phyloP scores from a whole-genome alignment of 2,329 filamentous ascomycete genomes.

The Colletotrichum neosansevieriae region DNA sequence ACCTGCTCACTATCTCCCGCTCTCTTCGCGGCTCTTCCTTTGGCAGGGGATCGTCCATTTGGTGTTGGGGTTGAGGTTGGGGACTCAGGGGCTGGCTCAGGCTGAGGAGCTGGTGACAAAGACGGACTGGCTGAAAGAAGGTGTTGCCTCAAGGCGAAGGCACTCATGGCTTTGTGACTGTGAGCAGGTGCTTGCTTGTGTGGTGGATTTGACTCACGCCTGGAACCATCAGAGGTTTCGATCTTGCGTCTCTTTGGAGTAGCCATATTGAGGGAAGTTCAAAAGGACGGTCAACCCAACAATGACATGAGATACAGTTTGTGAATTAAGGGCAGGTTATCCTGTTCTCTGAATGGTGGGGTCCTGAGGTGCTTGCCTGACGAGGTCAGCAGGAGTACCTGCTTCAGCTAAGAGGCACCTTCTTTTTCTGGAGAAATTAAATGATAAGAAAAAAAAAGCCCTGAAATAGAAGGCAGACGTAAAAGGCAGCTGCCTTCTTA shows the following conservation, averaged over 20 bases:
- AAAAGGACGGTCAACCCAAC: not conserved
- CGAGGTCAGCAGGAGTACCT: too few relatives aligned
- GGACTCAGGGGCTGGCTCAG: slow-evolving; percentile 1
- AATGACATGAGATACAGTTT: too few relatives aligned
- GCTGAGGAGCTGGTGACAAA: slow-evolving; percentile 29
- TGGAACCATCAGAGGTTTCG: slow-evolving; percentile 45
- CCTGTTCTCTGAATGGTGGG: too few relatives aligned
- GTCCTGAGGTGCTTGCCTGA: too few relatives aligned
- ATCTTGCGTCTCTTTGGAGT: slow-evolving; percentile 58
- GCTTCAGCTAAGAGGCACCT: too few relatives aligned
- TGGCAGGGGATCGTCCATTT: slow-evolving; percentile 10
- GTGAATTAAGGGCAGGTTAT: too few relatives aligned
- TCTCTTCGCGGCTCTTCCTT: slow-evolving; percentile 17
- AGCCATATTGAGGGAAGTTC: slow-evolving; percentile 43
- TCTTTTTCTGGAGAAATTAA: too few relatives aligned
- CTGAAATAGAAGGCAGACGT: too few relatives aligned
- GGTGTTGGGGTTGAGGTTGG: slow-evolving; percentile 19
- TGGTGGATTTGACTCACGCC: slow-evolving; percentile 47
- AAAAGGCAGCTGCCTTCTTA: too few relatives aligned
- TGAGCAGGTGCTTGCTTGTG: slow-evolving; percentile 26
- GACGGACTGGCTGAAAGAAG: slow-evolving; percentile 43
- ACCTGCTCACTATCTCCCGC: slow-evolving; percentile 2
- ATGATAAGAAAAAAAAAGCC: too few relatives aligned
- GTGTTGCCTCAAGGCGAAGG: slow-evolving; percentile 57
- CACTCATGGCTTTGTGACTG: slow-evolving; percentile 53